A percentile compares a stretch with the other conserved stretches of the same genome.
Conservation (phyloP, 257 asterid species). For the Lycium ferocissimum region DNA sequence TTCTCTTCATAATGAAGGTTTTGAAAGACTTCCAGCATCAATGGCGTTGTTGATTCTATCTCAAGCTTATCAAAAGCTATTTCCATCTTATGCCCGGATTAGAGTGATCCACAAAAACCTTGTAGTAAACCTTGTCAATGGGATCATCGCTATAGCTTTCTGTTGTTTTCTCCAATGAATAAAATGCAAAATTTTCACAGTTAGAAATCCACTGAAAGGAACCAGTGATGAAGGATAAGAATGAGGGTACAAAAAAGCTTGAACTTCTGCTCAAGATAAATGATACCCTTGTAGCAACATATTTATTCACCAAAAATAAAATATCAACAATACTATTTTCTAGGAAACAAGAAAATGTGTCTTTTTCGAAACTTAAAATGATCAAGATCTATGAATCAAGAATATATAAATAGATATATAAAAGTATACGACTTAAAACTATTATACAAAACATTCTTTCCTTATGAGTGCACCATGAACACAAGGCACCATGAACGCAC, state of each 20-base stretch:
- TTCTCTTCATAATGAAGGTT: slow-evolving; percentile 83
- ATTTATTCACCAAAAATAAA: no score
- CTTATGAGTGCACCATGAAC: no score
- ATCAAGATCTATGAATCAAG: no score
- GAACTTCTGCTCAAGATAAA: slow-evolving; percentile 19
- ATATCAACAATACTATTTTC: no score
- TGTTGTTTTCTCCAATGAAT: slow-evolving; percentile 33
- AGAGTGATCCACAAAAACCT: slow-evolving; percentile 63
- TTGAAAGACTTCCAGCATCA: slow-evolving; percentile 69
- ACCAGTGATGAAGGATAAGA: no score
- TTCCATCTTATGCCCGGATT: slow-evolving; percentile 85
- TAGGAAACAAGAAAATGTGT: no score
- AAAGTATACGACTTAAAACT: no score
- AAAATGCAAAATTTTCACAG: slow-evolving; percentile 39
- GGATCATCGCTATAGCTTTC: slow-evolving; percentile 35
- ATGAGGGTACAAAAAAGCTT: slow-evolving; percentile 30
- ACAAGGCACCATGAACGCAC: no score
- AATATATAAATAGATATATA: no score
- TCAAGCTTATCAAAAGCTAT: slow-evolving; percentile 64
- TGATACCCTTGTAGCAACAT: slow-evolving; percentile 15
- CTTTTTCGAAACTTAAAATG: no score
- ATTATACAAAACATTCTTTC: no score
- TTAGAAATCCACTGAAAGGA: slow-evolving; percentile 48
- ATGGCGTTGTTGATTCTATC: slow-evolving; percentile 61
- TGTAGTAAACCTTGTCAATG: slow-evolving; percentile 60